Base-by-base conservation (phyloP, 73 alveolate species). In the Durusdinium trenchii region DNA sequence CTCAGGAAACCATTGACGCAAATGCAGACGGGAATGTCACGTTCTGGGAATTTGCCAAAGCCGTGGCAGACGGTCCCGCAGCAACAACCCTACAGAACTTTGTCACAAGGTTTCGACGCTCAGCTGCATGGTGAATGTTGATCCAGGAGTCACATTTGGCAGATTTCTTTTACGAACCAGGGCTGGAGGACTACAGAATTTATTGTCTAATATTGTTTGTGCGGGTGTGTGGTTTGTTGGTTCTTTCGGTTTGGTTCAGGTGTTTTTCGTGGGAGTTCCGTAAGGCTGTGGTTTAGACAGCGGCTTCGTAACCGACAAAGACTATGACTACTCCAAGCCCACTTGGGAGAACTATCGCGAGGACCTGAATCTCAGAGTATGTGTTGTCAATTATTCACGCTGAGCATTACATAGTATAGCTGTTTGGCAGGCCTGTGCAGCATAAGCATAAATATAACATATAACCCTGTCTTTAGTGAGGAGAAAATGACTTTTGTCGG, bases 341-440 rank as follows among this genome's bases (percentile, higher is more conserved):
- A 93, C 98, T 32, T 67, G 48, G 48, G 98, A 93, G 81, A 93
- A 93, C 38, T 93, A 93, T 38, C 81, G 98, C 3, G 73, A 82
- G 92, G 92, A 79, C 67, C 48, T 76, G 86, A 36, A 71, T 35
- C 46, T 12, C 84, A 71, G 28, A 12, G 43, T 36, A 71, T 57
- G 12, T 57, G 69, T 23, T 23, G 23, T 12, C 69, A n/a, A n/a
- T n/a, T n/a, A n/a, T n/a, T n/a, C n/a, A n/a, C n/a, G n/a, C n/a
- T n/a, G n/a, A n/a, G n/a, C n/a, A n/a, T n/a, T n/a, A n/a, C n/a
- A n/a, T n/a, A n/a, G n/a, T n/a, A n/a, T n/a, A n/a, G 69, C 23
- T 57, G 23, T 57, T 57, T 57, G 32, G 23, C 69, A 12, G 12
- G 23, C 23, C 32, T 57, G 69, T 12, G 12, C 23, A 57, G 69